Base-by-base conservation (phyloP, 2,329 filamentous ascomycete species). In the Rhytidhysteron rufulum region DNA sequence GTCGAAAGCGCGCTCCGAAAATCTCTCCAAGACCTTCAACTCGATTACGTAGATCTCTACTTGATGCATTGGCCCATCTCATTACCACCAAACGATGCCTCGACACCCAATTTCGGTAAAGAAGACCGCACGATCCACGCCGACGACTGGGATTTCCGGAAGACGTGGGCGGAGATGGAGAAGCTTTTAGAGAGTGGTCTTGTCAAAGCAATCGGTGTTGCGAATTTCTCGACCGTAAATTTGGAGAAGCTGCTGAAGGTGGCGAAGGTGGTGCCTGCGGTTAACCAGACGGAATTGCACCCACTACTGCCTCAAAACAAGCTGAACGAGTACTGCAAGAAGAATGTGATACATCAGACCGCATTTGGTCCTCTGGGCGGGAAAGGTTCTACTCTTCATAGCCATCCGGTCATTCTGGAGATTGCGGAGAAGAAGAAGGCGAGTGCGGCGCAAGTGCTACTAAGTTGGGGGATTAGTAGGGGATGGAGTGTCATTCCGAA, bases 61-160 rank as follows among this genome's bases (percentile, higher is more conserved):
- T 74, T 94, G 27, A 78, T 94, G 72, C 88, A 95, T 70, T 93
- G 87, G 86, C 85, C 86, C 5, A 71, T 88, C 33, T 80, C 85
- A 36, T 83, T 90, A 80, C 91, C 90, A 69, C 84, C 85, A 6
- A 77, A 85, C 24, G 85, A 83, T 77, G 59, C 44, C 58, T 31
- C 13, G 31, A 8, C 17, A 63, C n/a, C n/a, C n/a, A 34, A 37
- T 17, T 42, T 44, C 35, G 37, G 27, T 4, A 30, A 30, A 30
- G 27, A 30, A 8, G 27, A 30, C 27, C 27, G 27, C 4, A 30
- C 27, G 4, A 30, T 16, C 8, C 27, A 30, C 16, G 27, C 27
- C 27, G 5, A 5, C 3, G 27, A 30, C 27, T 30, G 27, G 27
- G 27, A 30, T 16, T 30, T 30, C 31, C 70, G 86, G 49, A 75